phyloP scores from a whole-genome alignment of 2,329 filamentous ascomycete genomes.

The Trichoderma koningiopsis region DNA sequence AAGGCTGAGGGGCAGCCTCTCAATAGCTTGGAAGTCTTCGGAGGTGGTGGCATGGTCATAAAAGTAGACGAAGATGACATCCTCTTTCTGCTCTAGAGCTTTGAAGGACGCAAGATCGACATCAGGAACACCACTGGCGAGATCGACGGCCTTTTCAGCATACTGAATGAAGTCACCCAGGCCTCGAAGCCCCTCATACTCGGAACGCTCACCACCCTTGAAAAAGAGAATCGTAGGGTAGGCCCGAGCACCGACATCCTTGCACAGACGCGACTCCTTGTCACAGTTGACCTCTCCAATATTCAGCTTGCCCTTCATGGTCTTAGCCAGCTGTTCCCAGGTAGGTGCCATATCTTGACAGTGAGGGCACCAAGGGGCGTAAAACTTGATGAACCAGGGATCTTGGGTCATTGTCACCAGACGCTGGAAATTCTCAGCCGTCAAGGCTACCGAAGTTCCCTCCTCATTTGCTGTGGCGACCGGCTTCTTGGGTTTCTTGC shows the following conservation, averaged over 20 bases:
- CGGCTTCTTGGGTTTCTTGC: conserved; percentile 51
- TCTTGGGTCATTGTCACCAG: conserved; percentile 85
- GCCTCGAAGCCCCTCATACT: conserved; percentile 89
- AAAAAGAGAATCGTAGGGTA: conserved; percentile 95
- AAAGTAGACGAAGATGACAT: conserved; percentile 96
- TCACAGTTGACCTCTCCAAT: conserved; percentile 97
- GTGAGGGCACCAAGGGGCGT: conserved; percentile 95
- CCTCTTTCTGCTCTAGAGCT: conserved; percentile 85
- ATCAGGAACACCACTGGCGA: conserved; percentile 75
- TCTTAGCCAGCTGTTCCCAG: conserved; percentile 86
- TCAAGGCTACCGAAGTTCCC: conserved; percentile 74
- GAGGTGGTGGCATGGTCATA: conserved; percentile 93
- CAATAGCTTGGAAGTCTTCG: conserved; percentile 88
- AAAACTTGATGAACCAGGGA: conserved; percentile 99
- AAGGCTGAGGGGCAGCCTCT: conserved; percentile 81
- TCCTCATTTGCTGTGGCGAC: conserved; percentile 67
- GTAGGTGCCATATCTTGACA: conserved; percentile 90
- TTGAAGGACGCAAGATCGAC: conserved; percentile 77
- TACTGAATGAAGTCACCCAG: conserved; percentile 88
- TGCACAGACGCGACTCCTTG: conserved; percentile 81
- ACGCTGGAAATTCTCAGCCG: conserved; percentile 81
- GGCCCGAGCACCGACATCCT: conserved; percentile 76
- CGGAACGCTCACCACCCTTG: conserved; percentile 84
- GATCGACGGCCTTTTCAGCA: conserved; percentile 80
- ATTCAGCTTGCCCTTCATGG: conserved; percentile 87